Evolutionary conservation across 495 filamentous ascomycete species (phyloP).

Genomic region (Penicillium paradoxum): DNA sequence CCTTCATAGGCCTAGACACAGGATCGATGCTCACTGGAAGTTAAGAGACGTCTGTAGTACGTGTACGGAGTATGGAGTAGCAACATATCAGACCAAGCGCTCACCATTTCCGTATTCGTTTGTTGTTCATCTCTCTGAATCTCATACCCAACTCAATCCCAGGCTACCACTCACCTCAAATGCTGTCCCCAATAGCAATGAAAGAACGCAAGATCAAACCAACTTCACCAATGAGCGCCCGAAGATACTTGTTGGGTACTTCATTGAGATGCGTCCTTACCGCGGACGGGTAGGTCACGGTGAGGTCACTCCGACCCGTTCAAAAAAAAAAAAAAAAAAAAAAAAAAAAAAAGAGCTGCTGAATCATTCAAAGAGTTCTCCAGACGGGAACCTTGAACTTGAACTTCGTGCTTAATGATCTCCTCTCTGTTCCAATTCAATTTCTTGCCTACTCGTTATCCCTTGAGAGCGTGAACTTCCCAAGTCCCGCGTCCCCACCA

Average conservation of each 20-base stretch:
- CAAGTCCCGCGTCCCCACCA: slow-evolving; percentile 4
- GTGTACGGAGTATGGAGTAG: too few relatives aligned
- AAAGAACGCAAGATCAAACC: background rate
- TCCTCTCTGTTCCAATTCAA: background rate
- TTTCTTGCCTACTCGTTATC: background rate
- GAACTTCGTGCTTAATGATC: background rate
- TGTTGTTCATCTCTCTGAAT: too few relatives aligned
- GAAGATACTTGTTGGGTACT: slow-evolving; percentile 2
- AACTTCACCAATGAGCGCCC: background rate
- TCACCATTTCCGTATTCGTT: too few relatives aligned
- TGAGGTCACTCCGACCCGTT: background rate
- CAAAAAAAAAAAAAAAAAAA: background rate
- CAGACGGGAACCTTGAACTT: background rate
- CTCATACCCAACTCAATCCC: background rate
- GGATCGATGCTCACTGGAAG: too few relatives aligned
- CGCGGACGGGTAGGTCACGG: background rate
- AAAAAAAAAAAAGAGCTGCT: background rate
- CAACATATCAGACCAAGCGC: too few relatives aligned
- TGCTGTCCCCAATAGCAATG: background rate
- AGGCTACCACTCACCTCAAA: background rate
- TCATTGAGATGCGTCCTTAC: background rate
- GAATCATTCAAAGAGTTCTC: background rate
- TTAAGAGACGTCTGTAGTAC: too few relatives aligned
- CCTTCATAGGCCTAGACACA: too few relatives aligned
- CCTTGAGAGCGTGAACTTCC: slow-evolving; percentile 6